A percentile compares a stretch with the other conserved stretches of the same genome.
These are phyloP conservation scores for Naganishia vaughanmartiniae DNA, from an alignment of 768 basidiomycete species.

Conservation along the genomic window DNA sequence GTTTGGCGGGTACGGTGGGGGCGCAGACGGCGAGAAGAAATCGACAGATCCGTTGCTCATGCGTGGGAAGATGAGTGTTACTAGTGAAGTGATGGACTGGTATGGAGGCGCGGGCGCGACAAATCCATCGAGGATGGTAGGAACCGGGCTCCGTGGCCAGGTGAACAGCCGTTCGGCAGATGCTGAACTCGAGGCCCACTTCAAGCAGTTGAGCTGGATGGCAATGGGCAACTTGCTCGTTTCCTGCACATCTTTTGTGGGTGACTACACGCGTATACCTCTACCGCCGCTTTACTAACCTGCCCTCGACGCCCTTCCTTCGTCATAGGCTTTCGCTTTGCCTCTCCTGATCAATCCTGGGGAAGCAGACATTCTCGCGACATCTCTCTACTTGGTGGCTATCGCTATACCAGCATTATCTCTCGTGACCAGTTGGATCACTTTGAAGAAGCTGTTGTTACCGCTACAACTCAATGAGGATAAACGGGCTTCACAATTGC, in stretches of 20 bases:
- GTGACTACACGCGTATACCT: background rate
- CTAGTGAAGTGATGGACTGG: background rate
- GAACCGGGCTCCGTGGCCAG: background rate
- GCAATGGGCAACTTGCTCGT: background rate
- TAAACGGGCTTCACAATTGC: background rate
- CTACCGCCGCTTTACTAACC: background rate
- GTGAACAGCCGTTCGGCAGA: background rate
- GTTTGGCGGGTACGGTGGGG: background rate
- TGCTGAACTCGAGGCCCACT: background rate
- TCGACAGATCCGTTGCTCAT: constrained; percentile 31
- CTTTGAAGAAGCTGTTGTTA: background rate
- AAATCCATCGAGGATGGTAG: background rate
- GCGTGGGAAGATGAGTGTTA: background rate
- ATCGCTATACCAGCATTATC: constrained; percentile 12
- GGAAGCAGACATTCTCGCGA: background rate
- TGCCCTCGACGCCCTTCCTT: background rate
- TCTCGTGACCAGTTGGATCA: background rate
- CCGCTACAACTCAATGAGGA: background rate
- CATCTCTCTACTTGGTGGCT: constrained; percentile 9
- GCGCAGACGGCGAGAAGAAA: constrained; percentile 10
- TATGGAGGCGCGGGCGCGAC: background rate
- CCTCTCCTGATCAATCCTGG: constrained; percentile 5
- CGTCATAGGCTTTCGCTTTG: constrained; percentile 4
- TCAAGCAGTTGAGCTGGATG: background rate
- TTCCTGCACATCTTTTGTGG: constrained; percentile 25